Base-by-base conservation (phyloP, 116 monocot genomes). In the Cymodocea nodosa region DNA sequence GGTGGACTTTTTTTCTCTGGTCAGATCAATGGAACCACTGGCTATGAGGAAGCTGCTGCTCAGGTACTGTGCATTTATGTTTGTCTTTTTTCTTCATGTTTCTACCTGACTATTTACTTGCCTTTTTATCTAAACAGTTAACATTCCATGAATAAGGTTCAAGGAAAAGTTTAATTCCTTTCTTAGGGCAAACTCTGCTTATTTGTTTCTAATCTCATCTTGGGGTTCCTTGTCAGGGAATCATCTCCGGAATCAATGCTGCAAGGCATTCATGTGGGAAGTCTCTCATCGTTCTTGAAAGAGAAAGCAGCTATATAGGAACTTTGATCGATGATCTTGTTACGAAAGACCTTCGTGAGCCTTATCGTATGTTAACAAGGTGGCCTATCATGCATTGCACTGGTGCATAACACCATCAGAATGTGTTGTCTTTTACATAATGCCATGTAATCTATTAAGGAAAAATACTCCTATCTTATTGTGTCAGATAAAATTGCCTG, bases 41-140 rank as follows among this genome's bases (percentile, higher is more conserved):
- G 95, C 24, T 95, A 95, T 69, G 97, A 97, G 75, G 97, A 97
- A 85, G 97, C 97, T 73, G 97, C 97, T 57, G 91, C 97, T 69
- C 97, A 97, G 97, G 97, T 76, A 64, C 51, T 30, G 14, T 16
- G 36, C 35, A 36, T 37, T 24, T 15, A 3, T 60, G 35, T 4
- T 12, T 48, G 7, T 34, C 36, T 52, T 4, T 53, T 67, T 6
- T 11, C 44, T 44, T 44, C 6, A 44, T 44, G 44, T 44, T 44
- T 44, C 44, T 11, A 6, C 44, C 44, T 11, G 44, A 11, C 44
- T 44, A 44, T 8, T 44, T 44, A 2, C 11, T 44, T 44, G 36
- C 2, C 18, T 62, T 18, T 25, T 22, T 12, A 57, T 22, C 57
- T 57, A 23, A 15, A 12, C 3, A 18, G 56, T 56, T 18, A 22